Evolutionary conservation across 2,329 filamentous ascomycete species (phyloP).

Genomic region (Akanthomyces muscarius): DNA sequence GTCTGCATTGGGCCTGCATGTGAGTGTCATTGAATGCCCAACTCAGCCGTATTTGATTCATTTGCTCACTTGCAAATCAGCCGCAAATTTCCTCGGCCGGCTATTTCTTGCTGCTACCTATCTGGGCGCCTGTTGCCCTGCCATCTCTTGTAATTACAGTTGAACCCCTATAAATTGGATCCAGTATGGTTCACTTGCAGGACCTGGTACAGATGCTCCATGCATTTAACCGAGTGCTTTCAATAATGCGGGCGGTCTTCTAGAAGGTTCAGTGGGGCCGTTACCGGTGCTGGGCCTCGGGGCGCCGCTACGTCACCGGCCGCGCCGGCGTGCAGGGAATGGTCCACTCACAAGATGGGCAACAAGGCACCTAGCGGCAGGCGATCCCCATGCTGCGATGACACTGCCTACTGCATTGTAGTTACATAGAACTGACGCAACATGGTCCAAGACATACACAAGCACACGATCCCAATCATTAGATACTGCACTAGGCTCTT

Average conservation of each 20-base stretch:
- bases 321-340: not conserved
- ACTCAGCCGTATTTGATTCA: not conserved
- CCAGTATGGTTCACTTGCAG: not conserved
- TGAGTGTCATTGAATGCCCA: not conserved
- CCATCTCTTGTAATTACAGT: constrained; percentile 5
- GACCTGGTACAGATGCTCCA: not conserved
- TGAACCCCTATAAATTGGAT: constrained; percentile 14
- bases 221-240: constrained; percentile 32
- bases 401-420: no score
- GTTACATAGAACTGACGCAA: no score
- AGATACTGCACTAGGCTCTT: no score
- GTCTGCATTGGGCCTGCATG: constrained; percentile 8
- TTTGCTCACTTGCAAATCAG: not conserved
- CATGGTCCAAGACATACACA: no score
- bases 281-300: not conserved
- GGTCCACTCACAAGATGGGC: not conserved
- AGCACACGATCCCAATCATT: no score
- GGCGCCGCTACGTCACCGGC: constrained; percentile 8
- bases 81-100: not conserved
- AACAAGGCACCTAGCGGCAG: no score
- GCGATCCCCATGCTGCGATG: no score
- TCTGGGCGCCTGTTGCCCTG: not conserved
- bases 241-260: constrained; percentile 35
- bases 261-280: constrained; percentile 44
- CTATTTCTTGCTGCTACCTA: not conserved